Evolutionary conservation across 1,284 basidiomycete species (phyloP), one percentile per base, ranked within the genome.

Genomic region (Ceratobasidium sp.): DNA sequence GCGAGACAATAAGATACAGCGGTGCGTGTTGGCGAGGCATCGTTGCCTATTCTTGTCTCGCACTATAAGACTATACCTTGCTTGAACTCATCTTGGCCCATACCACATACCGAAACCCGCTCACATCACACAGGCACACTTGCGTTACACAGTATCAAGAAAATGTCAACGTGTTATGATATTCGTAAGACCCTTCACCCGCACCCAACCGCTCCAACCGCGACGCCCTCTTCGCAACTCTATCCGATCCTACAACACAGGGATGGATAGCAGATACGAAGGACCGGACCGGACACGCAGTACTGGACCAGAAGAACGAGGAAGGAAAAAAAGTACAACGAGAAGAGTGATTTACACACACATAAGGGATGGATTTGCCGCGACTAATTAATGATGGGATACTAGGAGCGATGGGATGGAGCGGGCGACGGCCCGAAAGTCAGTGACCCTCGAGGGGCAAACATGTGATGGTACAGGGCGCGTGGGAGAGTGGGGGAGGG

Each of bases 141-240:
- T 9, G 11, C 22, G 27, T 46, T 22, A 46, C 11, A n/a, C 37
- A 48, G 61, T 61, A 59, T 58, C 34, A 39, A 9, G 9, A 9
- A 39, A 39, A 39, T 39, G 37, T 39, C 37, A 39, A 39, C 8
- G 37, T 39, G 37, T 39, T 39, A 48, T 46, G 59, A 34, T 29
- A 27, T 59, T 46, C 29, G 41, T 49, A 58, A 34, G 16, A 29
- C 22, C 9, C 37, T 19, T 53, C 49, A 31, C 27, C 64, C 22
- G 53, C 24, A 34, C 59, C 22, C 54, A 48, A 41, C 53, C 34
- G 13, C 56, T 49, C 68, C 54, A 59, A 13, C 56, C 68, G 68
- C 31, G 68, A 29, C 56, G 68, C 68, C 56, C 56, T 71, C 68
- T 71, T 71, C 68, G 54, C 27, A n/a, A 27, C 68, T 71, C 31